phyloP scores from a whole-genome alignment of 768 basidiomycete genomes.

The Suillus paluster region DNA sequence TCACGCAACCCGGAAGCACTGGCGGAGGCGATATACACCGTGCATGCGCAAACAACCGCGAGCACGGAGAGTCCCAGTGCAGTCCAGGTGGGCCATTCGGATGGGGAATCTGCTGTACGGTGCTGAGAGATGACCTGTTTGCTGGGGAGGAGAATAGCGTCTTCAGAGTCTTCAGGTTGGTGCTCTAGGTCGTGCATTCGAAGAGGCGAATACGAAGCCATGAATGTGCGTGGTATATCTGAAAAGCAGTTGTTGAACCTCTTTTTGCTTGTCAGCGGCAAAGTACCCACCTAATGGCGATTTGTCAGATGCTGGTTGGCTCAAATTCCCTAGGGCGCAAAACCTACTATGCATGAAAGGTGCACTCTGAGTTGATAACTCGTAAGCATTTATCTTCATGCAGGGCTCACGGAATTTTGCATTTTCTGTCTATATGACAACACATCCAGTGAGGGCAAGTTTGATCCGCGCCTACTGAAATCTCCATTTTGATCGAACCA shows the following conservation, averaged over 20 bases:
- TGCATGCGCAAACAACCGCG: neutral
- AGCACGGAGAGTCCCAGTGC: neutral
- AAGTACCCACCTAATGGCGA: neutral
- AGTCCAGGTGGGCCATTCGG: neutral
- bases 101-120: neutral
- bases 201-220: neutral
- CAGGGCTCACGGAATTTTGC: neutral
- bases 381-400: neutral
- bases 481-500: neutral
- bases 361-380: neutral
- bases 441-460: neutral
- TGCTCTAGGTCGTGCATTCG: neutral
- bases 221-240: neutral
- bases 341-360: no score
- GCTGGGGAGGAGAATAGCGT: neutral
- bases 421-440: neutral
- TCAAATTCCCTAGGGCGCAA: neutral
- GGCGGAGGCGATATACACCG: neutral
- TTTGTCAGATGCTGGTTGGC: neutral
- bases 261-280: neutral
- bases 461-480: neutral
- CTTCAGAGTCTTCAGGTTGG: neutral
- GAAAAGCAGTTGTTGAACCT: neutral
- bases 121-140: neutral
- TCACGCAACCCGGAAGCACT: neutral